Conservation (phyloP, 2,329 filamentous ascomycete genomes). For the Leptographium radiaticola region DNA sequence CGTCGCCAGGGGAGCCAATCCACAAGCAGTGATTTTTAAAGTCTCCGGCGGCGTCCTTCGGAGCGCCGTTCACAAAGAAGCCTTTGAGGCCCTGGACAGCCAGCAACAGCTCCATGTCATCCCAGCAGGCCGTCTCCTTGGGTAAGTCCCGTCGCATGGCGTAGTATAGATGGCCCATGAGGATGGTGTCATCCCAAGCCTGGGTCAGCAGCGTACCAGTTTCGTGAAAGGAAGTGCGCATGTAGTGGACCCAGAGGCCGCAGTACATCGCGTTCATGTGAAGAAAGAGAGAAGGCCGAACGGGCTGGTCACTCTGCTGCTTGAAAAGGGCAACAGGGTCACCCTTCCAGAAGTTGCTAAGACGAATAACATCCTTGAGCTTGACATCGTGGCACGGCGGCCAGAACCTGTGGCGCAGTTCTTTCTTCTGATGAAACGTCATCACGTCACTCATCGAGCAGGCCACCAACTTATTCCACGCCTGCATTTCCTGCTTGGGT, state of each 20-base stretch:
- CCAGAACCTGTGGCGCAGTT: constrained; percentile 13
- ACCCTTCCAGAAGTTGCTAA: not conserved
- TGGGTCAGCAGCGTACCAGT: constrained; percentile 20
- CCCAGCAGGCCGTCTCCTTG: constrained; percentile 17
- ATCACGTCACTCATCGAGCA: constrained; percentile 17
- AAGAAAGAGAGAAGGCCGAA: not conserved
- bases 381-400: constrained; percentile 16
- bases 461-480: constrained; percentile 10
- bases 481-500: constrained; percentile 6
- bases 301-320: not conserved
- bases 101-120: constrained; percentile 25
- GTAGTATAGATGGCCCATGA: constrained; percentile 27
- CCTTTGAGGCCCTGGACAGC: constrained; percentile 16
- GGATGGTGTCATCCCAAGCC: constrained; percentile 26
- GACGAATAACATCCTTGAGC: not conserved
- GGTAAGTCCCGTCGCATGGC: constrained; percentile 20
- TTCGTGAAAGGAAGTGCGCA: constrained; percentile 20
- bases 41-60: constrained; percentile 18
- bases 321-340: not conserved
- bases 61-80: constrained; percentile 24
- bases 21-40: constrained; percentile 24
- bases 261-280: constrained; percentile 17
- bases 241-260: constrained; percentile 23
- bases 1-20: constrained; percentile 20
- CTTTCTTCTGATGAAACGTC: constrained; percentile 15